phyloP scores from a whole-genome alignment of 345 rosid genomes.

The Conringia planisiliqua region DNA sequence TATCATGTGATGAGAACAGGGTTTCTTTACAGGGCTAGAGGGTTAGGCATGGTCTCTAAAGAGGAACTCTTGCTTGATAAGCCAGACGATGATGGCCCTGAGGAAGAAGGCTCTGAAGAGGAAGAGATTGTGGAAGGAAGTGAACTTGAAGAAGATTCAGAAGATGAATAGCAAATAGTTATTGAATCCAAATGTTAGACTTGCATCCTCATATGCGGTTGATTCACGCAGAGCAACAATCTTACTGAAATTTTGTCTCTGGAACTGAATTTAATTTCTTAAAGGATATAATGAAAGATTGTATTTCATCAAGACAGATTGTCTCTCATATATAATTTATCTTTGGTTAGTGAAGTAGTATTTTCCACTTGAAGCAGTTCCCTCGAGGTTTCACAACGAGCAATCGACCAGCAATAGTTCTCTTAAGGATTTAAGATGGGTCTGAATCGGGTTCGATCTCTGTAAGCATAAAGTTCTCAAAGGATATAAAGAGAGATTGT shows the following conservation, averaged over 20 bases:
- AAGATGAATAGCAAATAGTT: conserved; percentile 15
- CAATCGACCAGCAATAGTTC: too few relatives aligned
- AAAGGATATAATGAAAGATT: too few relatives aligned
- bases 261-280: background rate
- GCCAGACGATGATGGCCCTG: conserved; percentile 36
- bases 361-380: too few relatives aligned
- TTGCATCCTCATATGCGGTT: background rate
- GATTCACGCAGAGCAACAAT: background rate
- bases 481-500: conserved; percentile 18
- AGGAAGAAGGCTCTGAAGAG: conserved; percentile 58
- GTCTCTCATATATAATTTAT: too few relatives aligned
- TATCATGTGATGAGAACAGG: conserved; percentile 92
- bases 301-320: too few relatives aligned
- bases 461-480: conserved; percentile 1
- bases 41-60: conserved; percentile 45
- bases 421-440: too few relatives aligned
- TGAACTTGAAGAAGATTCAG: conserved; percentile 48
- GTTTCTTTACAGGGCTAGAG: conserved; percentile 72
- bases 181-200: background rate
- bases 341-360: too few relatives aligned
- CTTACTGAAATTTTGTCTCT: background rate
- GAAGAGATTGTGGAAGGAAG: conserved; percentile 46
- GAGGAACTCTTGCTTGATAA: conserved; percentile 45
- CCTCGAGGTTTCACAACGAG: too few relatives aligned
- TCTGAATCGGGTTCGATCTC: background rate